These are phyloP conservation scores for Stellera chamaejasme DNA, from an alignment of 345 rosid genomes.

Conservation along the genomic window DNA sequence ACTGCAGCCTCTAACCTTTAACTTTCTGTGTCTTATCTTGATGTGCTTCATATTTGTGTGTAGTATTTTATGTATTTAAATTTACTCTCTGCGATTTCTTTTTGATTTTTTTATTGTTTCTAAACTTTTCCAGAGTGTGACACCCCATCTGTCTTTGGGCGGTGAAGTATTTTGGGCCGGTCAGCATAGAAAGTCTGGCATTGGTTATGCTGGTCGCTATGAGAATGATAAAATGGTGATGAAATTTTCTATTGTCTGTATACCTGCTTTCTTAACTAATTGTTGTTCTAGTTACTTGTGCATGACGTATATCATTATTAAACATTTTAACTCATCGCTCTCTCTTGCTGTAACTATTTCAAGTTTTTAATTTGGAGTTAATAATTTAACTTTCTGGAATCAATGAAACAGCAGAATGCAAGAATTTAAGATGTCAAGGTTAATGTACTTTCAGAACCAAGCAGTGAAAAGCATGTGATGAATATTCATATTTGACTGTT, in stretches of 20 bases:
- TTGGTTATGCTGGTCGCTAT: constrained; percentile 92
- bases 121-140: constrained; percentile 56
- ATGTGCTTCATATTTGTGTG: neutral
- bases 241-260: constrained; percentile 1
- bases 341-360: too few relatives aligned
- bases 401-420: too few relatives aligned
- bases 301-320: too few relatives aligned
- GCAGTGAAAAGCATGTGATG: too few relatives aligned
- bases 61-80: neutral
- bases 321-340: too few relatives aligned
- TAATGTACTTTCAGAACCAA: too few relatives aligned
- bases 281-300: neutral
- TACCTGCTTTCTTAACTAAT: neutral
- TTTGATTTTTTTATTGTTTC: neutral
- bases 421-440: too few relatives aligned
- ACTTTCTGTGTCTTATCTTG: neutral
- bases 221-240: constrained; percentile 91
- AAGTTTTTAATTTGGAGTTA: too few relatives aligned
- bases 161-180: constrained; percentile 98
- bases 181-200: constrained; percentile 88
- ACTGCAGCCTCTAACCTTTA: neutral
- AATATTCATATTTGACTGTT: too few relatives aligned
- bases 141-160: constrained; percentile 66
- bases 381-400: too few relatives aligned
- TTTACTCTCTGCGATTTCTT: neutral